These are phyloP conservation scores for Thymus mandschuricus DNA, from an alignment of 257 asterid species.

Conservation along the genomic window DNA sequence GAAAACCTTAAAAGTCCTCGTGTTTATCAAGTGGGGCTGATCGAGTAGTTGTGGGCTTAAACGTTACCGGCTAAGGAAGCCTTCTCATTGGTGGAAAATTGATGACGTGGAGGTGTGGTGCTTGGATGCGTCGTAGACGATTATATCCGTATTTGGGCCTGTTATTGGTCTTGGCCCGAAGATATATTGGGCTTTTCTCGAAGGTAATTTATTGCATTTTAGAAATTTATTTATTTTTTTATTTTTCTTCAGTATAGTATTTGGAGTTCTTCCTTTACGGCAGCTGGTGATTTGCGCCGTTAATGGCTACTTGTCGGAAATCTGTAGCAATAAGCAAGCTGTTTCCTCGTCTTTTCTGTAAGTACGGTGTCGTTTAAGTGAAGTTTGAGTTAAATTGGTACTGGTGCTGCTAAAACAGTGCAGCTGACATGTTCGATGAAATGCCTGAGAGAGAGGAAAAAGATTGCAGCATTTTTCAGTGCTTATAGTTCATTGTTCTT, in stretches of 20 bases:
- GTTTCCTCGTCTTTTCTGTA: not conserved
- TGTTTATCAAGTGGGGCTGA: conserved; percentile 17
- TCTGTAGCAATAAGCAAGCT: not conserved
- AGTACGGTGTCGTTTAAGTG: not conserved
- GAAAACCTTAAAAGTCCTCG: conserved; percentile 36
- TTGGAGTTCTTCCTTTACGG: no score
- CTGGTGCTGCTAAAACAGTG: not conserved
- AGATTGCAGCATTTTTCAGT: not conserved
- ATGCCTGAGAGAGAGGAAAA: not conserved
- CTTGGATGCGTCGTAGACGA: not conserved
- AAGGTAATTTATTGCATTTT: no score
- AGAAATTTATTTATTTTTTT: no score
- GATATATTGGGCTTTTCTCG: not conserved
- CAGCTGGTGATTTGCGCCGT: no score
- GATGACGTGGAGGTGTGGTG: not conserved
- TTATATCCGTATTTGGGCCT: not conserved
- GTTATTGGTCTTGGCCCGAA: not conserved
- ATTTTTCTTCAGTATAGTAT: no score
- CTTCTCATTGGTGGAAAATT: not conserved
- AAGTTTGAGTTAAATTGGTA: no score
- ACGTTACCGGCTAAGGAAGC: not conserved
- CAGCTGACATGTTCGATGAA: conserved; percentile 2
- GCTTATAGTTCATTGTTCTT: not conserved
- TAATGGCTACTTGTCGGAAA: no score
- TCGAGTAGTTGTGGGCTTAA: conserved; percentile 14